These are phyloP conservation scores for Yamadazyma siamensis DNA, from an alignment of 1,139 yeast species.

Conservation along the genomic window DNA sequence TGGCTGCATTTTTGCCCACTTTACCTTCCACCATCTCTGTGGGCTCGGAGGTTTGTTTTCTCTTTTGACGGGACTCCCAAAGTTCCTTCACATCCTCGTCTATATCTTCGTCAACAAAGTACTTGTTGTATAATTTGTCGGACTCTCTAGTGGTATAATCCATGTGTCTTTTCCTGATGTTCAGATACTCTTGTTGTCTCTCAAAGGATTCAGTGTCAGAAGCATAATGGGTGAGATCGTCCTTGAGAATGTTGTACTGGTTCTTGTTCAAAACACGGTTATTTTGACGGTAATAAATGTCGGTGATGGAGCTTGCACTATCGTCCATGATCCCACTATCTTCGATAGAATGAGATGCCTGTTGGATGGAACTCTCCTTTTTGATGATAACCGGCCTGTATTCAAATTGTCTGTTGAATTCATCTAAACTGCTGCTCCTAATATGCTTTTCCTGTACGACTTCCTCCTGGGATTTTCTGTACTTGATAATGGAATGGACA, in stretches of 20 bases:
- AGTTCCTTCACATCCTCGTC: constrained; percentile 51
- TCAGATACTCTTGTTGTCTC: constrained; percentile 19
- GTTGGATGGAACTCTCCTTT: background rate
- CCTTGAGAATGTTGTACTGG: background rate
- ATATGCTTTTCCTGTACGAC: constrained; percentile 5
- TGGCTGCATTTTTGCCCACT: too few species aligned
- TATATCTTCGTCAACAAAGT: constrained; percentile 35
- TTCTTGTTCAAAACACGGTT: constrained; percentile 5
- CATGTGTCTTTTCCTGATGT: constrained; percentile 19
- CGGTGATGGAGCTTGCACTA: constrained; percentile 3
- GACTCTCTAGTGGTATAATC: constrained; percentile 51
- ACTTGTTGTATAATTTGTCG: constrained; percentile 42
- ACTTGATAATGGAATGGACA: constrained; percentile 20
- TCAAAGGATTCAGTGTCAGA: constrained; percentile 18
- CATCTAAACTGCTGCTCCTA: constrained; percentile 17
- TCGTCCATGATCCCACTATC: background rate
- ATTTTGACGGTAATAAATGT: constrained; percentile 14
- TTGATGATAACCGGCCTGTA: constrained; percentile 23
- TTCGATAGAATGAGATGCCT: background rate
- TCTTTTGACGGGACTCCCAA: constrained; percentile 44
- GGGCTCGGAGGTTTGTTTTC: background rate
- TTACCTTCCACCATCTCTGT: background rate
- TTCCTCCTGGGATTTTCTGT: constrained; percentile 1
- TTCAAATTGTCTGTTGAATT: constrained; percentile 29
- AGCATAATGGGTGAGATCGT: constrained; percentile 3